Evolutionary conservation across 2,329 filamentous ascomycete species (phyloP).

Genomic region (Pezicula radicicola): DNA sequence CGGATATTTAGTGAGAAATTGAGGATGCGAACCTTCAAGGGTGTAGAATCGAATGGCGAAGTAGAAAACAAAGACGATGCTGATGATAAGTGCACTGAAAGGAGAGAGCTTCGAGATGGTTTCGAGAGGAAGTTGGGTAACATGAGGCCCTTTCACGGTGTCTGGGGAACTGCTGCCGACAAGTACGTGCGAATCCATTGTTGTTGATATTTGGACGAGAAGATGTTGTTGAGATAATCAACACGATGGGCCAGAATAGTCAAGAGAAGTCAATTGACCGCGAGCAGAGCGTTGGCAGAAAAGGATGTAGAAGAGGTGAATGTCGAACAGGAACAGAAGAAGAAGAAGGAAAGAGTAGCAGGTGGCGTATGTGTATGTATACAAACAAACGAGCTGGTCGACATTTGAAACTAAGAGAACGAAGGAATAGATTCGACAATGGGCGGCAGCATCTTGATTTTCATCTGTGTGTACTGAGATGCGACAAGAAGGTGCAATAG

Average conservation of each 20-base stretch:
- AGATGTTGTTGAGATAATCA: neutral
- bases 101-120: conserved; percentile 22
- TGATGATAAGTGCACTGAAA: conserved; percentile 24
- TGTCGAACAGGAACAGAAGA: no score
- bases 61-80: conserved; percentile 23
- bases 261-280: neutral
- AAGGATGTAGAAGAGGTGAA: no score
- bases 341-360: no score
- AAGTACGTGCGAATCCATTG: neutral
- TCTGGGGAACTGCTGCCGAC: neutral
- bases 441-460: no score
- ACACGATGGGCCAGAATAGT: neutral
- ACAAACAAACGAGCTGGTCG: no score
- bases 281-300: no score
- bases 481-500: no score
- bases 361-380: no score
- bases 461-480: no score
- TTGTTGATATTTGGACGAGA: neutral
- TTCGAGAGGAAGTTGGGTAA: conserved; percentile 18
- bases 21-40: conserved; percentile 27
- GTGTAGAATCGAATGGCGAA: conserved; percentile 29
- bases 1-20: no score
- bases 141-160: conserved; percentile 14
- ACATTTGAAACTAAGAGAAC: no score
- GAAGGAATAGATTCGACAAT: no score